Evolutionary conservation across 805 yeast species (phyloP), one percentile per base, ranked within the genome.

Genomic region (Kluyveromyces nonfermentans): DNA sequence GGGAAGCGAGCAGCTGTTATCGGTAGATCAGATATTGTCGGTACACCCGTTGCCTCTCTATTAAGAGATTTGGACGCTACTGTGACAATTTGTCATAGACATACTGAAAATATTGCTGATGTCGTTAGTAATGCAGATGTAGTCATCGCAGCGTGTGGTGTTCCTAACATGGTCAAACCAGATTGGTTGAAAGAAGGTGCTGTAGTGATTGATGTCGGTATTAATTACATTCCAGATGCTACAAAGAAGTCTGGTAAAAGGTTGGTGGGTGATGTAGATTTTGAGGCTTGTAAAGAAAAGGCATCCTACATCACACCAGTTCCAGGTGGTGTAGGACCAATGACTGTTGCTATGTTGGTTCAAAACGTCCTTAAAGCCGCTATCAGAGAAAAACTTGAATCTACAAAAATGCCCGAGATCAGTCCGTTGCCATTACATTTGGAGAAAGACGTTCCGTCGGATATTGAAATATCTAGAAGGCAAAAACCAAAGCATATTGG

Each of bases 321-420:
- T 44, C 98, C 98, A 28, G 97, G 97, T 61, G 97, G 97, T 55
- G 97, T 90, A 50, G 98, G 98, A 34, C 98, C 98, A 51, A 90
- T 90, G 97, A 90, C 98, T 21, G 97, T 90, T 39, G 96, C 96
- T 34, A 88, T 89, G 96, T 77, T 90, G 48, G 75, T 89, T 49
- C 76, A 82, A 51, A 90, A 93, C 59, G 90, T 90, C 9, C 71
- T 80, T 46, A 73, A 76, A 51, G 86, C 96, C 41, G 95, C 97
- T 17, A 72, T 82, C 55, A 68, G 75, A 43, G 77, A 73, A 56
- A 72, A 63, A 42, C 51, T 55, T 19, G 59, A 60, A 30, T 46
- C 46, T n/a, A 49, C 68, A 44, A 65, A 65, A 64, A 69, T 56
- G 72, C 74, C 58, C 64, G 70, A 58, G 69, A 75, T 53, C 63